Conservation (phyloP, 345 rosid species). For the Citrus trifoliata region DNA sequence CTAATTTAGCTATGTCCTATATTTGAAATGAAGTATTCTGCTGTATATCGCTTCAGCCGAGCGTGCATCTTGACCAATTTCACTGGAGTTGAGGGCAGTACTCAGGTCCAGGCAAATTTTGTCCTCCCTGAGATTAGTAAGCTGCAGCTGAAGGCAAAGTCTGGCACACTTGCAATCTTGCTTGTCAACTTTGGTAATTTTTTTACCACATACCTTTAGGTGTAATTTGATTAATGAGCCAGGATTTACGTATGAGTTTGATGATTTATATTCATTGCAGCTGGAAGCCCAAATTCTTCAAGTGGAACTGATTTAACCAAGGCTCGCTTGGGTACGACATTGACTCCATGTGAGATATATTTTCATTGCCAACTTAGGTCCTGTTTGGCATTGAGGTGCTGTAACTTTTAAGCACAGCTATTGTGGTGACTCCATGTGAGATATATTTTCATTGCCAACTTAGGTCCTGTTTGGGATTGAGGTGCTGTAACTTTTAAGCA, state of each 20-base stretch:
- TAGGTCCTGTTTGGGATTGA: too few relatives aligned
- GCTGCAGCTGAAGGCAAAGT: constrained; percentile 74
- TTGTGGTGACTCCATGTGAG: constrained; percentile 24
- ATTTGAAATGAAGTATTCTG: constrained; percentile 71
- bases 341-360: constrained; percentile 29
- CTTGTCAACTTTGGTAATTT: constrained; percentile 78
- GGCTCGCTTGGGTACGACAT: constrained; percentile 49
- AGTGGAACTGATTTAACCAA: constrained; percentile 60
- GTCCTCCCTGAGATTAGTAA: constrained; percentile 81
- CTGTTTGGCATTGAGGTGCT: too few relatives aligned
- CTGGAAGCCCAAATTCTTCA: constrained; percentile 64
- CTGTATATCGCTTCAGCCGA: constrained; percentile 80
- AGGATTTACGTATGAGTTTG: background rate
- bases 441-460: constrained; percentile 12
- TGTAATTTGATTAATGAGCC: background rate
- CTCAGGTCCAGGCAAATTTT: constrained; percentile 70
- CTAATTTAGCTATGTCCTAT: constrained; percentile 11
- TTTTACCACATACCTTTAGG: background rate
- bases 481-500: too few relatives aligned
- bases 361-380: constrained; percentile 5
- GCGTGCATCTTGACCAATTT: constrained; percentile 74
- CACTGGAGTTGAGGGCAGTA: constrained; percentile 63
- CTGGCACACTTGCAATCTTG: constrained; percentile 75
- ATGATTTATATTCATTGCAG: constrained; percentile 37
- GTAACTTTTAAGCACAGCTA: too few relatives aligned